These are phyloP conservation scores for Cordyceps cicadae DNA, from an alignment of 2,329 filamentous ascomycete species.

Conservation along the genomic window DNA sequence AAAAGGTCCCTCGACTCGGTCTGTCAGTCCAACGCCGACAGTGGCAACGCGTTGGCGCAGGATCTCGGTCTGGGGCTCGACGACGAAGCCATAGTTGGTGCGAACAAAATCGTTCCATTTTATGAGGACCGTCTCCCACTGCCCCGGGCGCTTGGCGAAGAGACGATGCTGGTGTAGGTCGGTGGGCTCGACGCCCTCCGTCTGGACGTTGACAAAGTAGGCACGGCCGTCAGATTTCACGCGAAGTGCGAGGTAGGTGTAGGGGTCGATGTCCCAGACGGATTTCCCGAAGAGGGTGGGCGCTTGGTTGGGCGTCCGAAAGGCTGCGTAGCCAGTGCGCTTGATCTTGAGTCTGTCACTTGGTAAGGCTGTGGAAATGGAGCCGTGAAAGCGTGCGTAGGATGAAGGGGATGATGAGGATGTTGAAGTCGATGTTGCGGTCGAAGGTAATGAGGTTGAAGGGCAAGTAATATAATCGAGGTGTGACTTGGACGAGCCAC, in stretches of 20 bases:
- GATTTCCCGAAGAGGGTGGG: conserved; percentile 77
- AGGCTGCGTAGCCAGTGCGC: conserved; percentile 81
- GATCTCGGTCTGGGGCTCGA: conserved; percentile 89
- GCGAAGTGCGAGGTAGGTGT: conserved; percentile 76
- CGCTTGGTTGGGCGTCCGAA: conserved; percentile 69
- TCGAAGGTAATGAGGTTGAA: conserved; percentile 12
- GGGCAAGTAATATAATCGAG: conserved; percentile 53
- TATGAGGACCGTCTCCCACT: conserved; percentile 94
- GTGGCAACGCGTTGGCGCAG: conserved; percentile 77
- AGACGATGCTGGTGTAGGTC: conserved; percentile 92
- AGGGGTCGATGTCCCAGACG: conserved; percentile 84
- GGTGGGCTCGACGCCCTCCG: conserved; percentile 86
- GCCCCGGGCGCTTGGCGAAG: conserved; percentile 66
- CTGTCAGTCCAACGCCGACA: conserved; percentile 80
- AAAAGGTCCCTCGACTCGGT: conserved; percentile 80
- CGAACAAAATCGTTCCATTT: conserved; percentile 89
- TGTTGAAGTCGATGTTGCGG: conserved; percentile 11
- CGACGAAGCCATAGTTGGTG: conserved; percentile 84
- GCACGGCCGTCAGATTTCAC: conserved; percentile 84
- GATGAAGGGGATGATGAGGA: conserved; percentile 17
- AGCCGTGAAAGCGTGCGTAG: conserved; percentile 78
- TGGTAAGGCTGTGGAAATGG: conserved; percentile 79
- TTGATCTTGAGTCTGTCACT: conserved; percentile 63
- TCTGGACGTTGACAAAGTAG: conserved; percentile 94
- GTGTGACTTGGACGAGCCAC: conserved; percentile 69